Conservation (phyloP, 345 rosid species). For the Rhizophora mangle region DNA sequence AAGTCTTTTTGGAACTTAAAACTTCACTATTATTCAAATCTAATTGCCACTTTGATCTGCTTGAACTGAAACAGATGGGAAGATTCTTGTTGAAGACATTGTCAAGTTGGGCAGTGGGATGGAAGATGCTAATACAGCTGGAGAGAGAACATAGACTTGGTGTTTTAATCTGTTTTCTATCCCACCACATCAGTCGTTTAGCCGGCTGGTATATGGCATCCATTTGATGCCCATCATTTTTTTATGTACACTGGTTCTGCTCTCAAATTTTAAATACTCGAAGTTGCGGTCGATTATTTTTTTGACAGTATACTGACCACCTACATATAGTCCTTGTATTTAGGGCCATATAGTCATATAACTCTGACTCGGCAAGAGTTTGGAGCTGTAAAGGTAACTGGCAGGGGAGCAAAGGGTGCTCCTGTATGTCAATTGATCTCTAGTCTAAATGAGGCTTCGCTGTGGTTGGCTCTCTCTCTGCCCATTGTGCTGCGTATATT, state of each 20-base stretch:
- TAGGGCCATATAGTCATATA: not conserved
- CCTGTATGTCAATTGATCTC: too few species aligned
- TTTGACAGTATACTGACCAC: not conserved
- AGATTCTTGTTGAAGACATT: constrained; percentile 92
- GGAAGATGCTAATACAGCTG: constrained; percentile 48
- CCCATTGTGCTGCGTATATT: too few species aligned
- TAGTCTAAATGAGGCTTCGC: too few species aligned
- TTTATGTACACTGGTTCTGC: too few species aligned
- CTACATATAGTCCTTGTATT: not conserved
- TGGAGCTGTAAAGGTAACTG: not conserved
- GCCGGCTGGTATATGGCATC: not conserved
- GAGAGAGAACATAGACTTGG: constrained; percentile 27
- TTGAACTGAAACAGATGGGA: constrained; percentile 61
- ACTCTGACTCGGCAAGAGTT: not conserved
- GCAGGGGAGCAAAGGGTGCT: too few species aligned
- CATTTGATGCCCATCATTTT: not conserved
- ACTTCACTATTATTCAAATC: not conserved
- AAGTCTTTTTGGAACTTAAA: too few species aligned
- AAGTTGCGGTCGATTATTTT: not conserved
- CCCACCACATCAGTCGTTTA: not conserved
- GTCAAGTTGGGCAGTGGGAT: constrained; percentile 65
- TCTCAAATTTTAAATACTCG: not conserved
- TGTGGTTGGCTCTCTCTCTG: too few species aligned
- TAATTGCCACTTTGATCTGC: not conserved
- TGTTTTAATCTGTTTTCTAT: not conserved